Conservation (phyloP, 345 rosid species). For the Gossypium mustelinum region DNA sequence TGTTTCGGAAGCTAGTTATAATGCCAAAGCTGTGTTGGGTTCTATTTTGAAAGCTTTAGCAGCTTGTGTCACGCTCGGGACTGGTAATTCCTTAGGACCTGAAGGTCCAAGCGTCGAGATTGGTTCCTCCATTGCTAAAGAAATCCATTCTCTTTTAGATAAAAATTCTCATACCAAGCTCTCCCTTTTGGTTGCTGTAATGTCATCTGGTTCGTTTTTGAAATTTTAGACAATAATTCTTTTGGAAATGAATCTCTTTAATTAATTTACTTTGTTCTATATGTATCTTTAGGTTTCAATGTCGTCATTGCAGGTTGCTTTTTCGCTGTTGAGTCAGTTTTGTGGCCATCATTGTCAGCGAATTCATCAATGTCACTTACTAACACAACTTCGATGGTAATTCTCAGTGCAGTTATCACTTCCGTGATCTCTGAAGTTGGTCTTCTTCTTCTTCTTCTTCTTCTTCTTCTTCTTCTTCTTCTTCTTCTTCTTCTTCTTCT, state of each 20-base stretch:
- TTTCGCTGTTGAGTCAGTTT: conserved; percentile 81
- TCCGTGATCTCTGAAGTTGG: conserved; percentile 86
- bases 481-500: conserved; percentile 15
- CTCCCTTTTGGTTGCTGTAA: conserved; percentile 81
- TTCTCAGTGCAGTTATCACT: conserved; percentile 81
- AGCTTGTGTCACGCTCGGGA: conserved; percentile 80
- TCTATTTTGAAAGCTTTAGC: conserved; percentile 67
- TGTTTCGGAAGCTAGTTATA: conserved; percentile 12
- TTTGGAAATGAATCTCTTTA: not conserved
- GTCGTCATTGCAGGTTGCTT: conserved; percentile 96
- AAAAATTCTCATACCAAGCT: conserved; percentile 39
- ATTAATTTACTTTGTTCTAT: not conserved
- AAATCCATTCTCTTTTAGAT: conserved; percentile 40
- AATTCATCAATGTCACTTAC: conserved; percentile 60
- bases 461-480: too few relatives aligned
- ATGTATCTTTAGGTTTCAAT: conserved; percentile 60
- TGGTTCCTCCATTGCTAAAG: conserved; percentile 73
- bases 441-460: conserved; percentile 15
- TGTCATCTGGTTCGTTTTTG: conserved; percentile 61
- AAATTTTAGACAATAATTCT: not conserved
- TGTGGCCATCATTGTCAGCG: conserved; percentile 74
- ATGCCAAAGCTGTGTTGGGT: conserved; percentile 37
- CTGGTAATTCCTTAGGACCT: conserved; percentile 87
- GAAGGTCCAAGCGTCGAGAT: conserved; percentile 96
- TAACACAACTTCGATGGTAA: conserved; percentile 80